Conservation (phyloP, 768 basidiomycete species). For the Coprinellus aureogranulatus region DNA sequence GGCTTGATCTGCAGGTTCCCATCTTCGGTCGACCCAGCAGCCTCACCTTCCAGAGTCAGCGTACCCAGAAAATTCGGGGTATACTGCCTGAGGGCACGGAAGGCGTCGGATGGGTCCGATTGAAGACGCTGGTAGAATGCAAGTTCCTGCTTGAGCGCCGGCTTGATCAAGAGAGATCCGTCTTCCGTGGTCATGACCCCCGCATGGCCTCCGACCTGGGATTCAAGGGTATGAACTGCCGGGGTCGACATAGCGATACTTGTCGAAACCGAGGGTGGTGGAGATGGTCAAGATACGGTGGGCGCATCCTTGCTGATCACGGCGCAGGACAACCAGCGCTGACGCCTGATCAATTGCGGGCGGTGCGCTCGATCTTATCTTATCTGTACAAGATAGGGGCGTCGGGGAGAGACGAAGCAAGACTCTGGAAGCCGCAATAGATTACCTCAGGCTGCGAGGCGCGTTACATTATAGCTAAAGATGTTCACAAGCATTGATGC, state of each 20-base stretch:
- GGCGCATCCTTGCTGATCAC: background rate
- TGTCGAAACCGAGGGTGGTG: background rate
- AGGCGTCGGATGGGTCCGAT: conserved; percentile 14
- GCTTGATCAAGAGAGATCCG: conserved; percentile 79
- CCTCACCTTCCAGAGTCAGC: conserved; percentile 64
- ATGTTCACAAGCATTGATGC: conserved; percentile 17
- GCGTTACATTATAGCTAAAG: background rate
- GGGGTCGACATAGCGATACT: background rate
- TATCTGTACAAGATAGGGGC: too few relatives aligned
- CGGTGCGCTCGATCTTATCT: background rate
- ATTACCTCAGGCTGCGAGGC: too few relatives aligned
- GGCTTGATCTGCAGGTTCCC: conserved; percentile 24
- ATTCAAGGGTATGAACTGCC: conserved; percentile 34
- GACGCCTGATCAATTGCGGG: background rate
- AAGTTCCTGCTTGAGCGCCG: conserved; percentile 60
- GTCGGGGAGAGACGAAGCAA: too few relatives aligned
- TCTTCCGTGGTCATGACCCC: conserved; percentile 72
- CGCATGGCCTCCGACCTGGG: conserved; percentile 81
- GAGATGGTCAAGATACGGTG: background rate
- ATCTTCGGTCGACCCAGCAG: conserved; percentile 34
- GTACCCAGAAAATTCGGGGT: conserved; percentile 80
- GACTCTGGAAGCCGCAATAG: too few relatives aligned
- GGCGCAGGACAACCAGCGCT: background rate
- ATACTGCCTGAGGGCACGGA: conserved; percentile 46
- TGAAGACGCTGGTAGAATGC: conserved; percentile 66